These are phyloP conservation scores for Fusarium sp. DNA, from an alignment of 2,329 filamentous ascomycete genomes.

Conservation along the genomic window DNA sequence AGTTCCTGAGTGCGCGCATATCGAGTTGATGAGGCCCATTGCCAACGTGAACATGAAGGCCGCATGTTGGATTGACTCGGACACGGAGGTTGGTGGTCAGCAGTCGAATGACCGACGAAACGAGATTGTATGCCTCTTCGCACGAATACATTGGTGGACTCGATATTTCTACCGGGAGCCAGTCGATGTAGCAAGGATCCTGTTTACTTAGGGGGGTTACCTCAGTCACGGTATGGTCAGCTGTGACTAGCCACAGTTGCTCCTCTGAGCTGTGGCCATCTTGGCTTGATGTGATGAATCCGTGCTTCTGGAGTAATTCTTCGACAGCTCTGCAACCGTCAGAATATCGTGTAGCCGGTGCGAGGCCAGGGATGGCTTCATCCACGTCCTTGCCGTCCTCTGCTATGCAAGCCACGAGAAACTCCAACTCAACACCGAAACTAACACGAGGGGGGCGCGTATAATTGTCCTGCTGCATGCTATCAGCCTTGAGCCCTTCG, in stretches of 20 bases:
- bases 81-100: constrained; percentile 48
- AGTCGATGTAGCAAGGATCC: constrained; percentile 18
- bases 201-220: background rate
- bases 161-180: constrained; percentile 47
- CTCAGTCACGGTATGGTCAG: constrained; percentile 15
- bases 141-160: constrained; percentile 51
- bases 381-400: background rate
- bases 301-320: constrained; percentile 2
- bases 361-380: constrained; percentile 11
- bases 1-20: constrained; percentile 44
- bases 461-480: constrained; percentile 8
- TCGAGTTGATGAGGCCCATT: constrained; percentile 49
- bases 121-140: constrained; percentile 44
- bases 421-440: constrained; percentile 41
- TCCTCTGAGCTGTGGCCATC: background rate
- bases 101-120: constrained; percentile 48
- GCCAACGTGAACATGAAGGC: constrained; percentile 54
- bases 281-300: background rate
- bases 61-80: constrained; percentile 50
- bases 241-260: constrained; percentile 19
- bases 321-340: background rate
- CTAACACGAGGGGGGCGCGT: constrained; percentile 32
- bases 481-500: background rate
- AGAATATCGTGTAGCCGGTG: background rate
- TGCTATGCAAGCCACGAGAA: constrained; percentile 11